These are phyloP conservation scores for Thelonectria olida DNA, from an alignment of 2,329 filamentous ascomycete species.

Conservation along the genomic window DNA sequence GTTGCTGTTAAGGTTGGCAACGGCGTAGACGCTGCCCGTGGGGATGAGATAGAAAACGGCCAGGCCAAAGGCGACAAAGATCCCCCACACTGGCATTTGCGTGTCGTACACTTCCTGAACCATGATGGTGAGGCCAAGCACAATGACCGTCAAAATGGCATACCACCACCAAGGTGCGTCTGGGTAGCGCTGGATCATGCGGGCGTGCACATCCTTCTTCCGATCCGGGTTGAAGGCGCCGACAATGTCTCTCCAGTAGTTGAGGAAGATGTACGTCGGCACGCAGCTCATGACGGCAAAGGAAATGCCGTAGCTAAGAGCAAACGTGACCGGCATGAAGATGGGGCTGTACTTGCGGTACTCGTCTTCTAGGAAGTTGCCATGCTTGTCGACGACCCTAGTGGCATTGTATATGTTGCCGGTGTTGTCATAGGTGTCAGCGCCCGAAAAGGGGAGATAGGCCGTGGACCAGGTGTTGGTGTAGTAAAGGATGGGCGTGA, in stretches of 20 bases:
- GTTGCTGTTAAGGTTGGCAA: conserved; percentile 47
- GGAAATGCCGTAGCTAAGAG: conserved; percentile 21
- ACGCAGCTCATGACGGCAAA: conserved; percentile 27
- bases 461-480: conserved; percentile 59
- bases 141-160: conserved; percentile 38
- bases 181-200: conserved; percentile 43
- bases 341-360: conserved; percentile 27
- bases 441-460: conserved; percentile 25
- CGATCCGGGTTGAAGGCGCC: conserved; percentile 19
- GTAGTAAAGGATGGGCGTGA: conserved; percentile 42
- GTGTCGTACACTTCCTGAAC: conserved; percentile 37
- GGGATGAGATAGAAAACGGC: conserved; percentile 32
- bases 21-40: conserved; percentile 39
- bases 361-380: conserved; percentile 14
- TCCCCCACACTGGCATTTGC: conserved; percentile 35
- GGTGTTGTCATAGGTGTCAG: conserved; percentile 26
- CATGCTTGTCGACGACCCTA: conserved; percentile 23
- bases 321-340: conserved; percentile 22
- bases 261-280: conserved; percentile 24
- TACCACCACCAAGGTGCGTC: conserved; percentile 52
- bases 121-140: conserved; percentile 45
- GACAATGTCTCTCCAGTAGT: conserved; percentile 19
- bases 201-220: conserved; percentile 47
- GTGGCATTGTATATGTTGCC: conserved; percentile 22
- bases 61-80: conserved; percentile 36